phyloP scores from a whole-genome alignment of 2,329 filamentous ascomycete genomes.

The Grosmannia huntii region DNA sequence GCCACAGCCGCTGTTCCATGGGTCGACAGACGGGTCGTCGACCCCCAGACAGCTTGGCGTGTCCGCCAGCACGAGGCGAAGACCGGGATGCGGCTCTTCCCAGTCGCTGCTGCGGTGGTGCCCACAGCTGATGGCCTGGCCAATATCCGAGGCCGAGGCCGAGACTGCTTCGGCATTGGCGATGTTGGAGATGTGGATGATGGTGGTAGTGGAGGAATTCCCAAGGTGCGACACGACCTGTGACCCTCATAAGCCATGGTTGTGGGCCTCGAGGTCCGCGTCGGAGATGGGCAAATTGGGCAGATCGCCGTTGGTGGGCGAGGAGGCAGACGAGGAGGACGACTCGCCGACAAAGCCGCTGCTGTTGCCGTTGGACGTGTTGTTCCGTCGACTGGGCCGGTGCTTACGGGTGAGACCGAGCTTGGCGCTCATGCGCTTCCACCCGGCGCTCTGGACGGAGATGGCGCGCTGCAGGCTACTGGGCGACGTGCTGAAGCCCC shows the following conservation, averaged over 20 bases:
- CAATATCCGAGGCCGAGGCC: slow-evolving; percentile 12
- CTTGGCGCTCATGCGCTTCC: slow-evolving; percentile 53
- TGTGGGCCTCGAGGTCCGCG: slow-evolving; percentile 12
- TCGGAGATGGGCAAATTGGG: slow-evolving; percentile 23
- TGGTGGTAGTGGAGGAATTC: slow-evolving; percentile 6
- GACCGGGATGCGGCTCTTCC: slow-evolving; percentile 34
- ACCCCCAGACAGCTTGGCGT: neutral
- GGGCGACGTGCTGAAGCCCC: slow-evolving; percentile 36
- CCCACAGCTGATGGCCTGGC: neutral
- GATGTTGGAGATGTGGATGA: slow-evolving; percentile 10
- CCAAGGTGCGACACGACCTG: slow-evolving; percentile 41
- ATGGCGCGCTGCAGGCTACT: slow-evolving; percentile 41
- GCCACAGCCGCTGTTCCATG: slow-evolving; percentile 2
- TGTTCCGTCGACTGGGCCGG: slow-evolving; percentile 29
- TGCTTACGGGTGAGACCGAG: slow-evolving; percentile 37
- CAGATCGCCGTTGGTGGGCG: slow-evolving; percentile 15
- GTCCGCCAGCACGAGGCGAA: slow-evolving; percentile 18
- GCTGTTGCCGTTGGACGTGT: slow-evolving; percentile 29
- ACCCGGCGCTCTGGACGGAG: slow-evolving; percentile 42
- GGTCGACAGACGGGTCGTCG: slow-evolving; percentile 2
- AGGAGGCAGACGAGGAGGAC: neutral
- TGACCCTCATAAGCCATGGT: slow-evolving; percentile 39
- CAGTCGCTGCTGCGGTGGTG: slow-evolving; percentile 16
- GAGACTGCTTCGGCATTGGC: slow-evolving; percentile 6
- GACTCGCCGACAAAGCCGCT: slow-evolving; percentile 18